Base-by-base conservation (phyloP, 306 rosid genomes). In the Erythrophleum fordii region DNA sequence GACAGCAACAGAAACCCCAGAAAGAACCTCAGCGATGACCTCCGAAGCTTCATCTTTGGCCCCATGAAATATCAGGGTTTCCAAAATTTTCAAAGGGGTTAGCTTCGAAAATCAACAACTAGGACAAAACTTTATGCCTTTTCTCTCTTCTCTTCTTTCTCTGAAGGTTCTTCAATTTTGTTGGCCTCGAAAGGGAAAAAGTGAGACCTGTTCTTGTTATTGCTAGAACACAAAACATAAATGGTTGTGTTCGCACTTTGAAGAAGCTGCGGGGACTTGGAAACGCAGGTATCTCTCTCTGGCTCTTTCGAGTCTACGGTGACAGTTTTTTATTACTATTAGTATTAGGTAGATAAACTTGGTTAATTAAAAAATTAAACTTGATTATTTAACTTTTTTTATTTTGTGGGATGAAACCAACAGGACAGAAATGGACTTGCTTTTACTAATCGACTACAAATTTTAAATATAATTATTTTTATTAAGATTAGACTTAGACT, bases 1-100 rank as follows among this genome's bases (percentile, higher is more conserved):
- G 79, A 83, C 44, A 91, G 73, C 71, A 85, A 17, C 82, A 95
- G 69, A 92, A 92, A 89, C 93, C 95, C 97, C 84, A 95, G 79
- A 74, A 89, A 59, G 18, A 87, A 72, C 66, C 79, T 62, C 82
- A 80, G 34, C n/a, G 78, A 85, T 55, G 87, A 85, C 55, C 88
- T 82, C 79, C 64, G 91, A 52, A 91, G 85, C 90, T 87, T 92
- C 98, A 91, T 91, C 31, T 76, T 73, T 49, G 58, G 59, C 81
- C 84, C 82, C 23, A 35, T 28, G 17, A 70, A 53, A 37, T 9
- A 68, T 64, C 55, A 31, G 81, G 69, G 85, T 61, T 77, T 73
- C 66, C 52, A 42, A 11, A 17, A 37, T 18, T 48, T 69, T 10
- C n/a, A 75, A 73, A 68, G 72, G 79, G 64, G 70, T 46, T 23